Evolutionary conservation across 164 flowering plant species (phyloP), one percentile per base, ranked within the genome.

Genomic region (Aristolochia californica): DNA sequence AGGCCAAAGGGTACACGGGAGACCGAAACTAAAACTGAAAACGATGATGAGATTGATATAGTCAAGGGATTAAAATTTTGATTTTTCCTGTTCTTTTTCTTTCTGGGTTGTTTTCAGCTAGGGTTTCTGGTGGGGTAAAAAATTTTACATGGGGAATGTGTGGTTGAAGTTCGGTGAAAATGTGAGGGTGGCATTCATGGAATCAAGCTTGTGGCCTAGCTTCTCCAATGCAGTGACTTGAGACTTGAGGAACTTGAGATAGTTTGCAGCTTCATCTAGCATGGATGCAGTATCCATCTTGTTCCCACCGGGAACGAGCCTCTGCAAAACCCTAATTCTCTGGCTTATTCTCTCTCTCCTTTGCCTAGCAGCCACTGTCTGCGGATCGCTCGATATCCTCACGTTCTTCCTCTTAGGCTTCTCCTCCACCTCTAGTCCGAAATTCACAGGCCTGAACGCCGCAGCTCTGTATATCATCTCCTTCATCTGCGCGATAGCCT

Each of bases 281-380:
- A 94, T 94, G 23, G 97, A 79, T 43, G 99, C 99, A 40, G 99
- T 94, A 61, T 94, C 99, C 97, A 94, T 94, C 75, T 94, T 94
- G 68, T 59, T 78, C 15, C 96, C 99, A 43, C 99, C 96, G 23
- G 99, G 99, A 16, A 94, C 96, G 40, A 94, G 65, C 73, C 70
- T 78, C 53, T 90, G 97, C 79, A 94, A 62, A 65, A 84, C 85
- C 69, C 97, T 80, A 58, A 94, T 86, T 44, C 86, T 81, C 52
- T 94, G 96, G 60, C 99, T 87, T 43, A 94, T 84, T 65, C 84
- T 87, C 68, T 94, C 97, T 56, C 99, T 80, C 67, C 99, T 73
- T 53, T 85, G 87, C 74, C 99, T 78, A 49, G 99, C 99, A 1
- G 97, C 97, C 59, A 84, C 97, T 0, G 97, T 94, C 47, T 94